These are phyloP conservation scores for Coelastrella sp. DNA, from an alignment of 139 green algal genomes.

Conservation along the genomic window DNA sequence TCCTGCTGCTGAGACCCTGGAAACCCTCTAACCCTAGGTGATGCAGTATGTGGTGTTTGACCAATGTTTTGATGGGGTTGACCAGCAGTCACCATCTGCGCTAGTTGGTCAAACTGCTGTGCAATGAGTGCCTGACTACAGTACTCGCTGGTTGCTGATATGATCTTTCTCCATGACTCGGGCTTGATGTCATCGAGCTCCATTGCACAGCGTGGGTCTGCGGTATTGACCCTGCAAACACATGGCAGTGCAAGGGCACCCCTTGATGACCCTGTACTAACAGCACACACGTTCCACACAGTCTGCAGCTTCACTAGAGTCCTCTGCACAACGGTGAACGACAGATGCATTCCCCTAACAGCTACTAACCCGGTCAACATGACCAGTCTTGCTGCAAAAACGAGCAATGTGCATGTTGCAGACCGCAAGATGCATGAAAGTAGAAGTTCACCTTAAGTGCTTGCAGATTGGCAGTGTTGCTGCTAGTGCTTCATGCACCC, in stretches of 20 bases:
- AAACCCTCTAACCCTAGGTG: not conserved
- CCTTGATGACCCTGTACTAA: too few relatives aligned
- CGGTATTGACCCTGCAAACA: slow-evolving; percentile 73
- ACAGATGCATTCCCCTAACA: too few relatives aligned
- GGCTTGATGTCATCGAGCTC: slow-evolving; percentile 87
- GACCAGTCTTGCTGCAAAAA: too few relatives aligned
- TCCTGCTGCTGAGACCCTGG: not conserved
- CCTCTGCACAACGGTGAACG: too few relatives aligned
- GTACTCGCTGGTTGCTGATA: slow-evolving; percentile 83
- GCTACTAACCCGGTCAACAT: too few relatives aligned
- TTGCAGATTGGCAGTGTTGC: slow-evolving; percentile 68
- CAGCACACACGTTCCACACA: not conserved
- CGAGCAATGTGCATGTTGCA: not conserved
- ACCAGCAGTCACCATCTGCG: slow-evolving; percentile 50
- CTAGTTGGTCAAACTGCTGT: slow-evolving; percentile 63
- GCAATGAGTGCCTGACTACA: slow-evolving; percentile 59
- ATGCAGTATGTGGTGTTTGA: not conserved
- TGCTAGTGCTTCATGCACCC: slow-evolving; percentile 77
- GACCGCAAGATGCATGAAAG: not conserved
- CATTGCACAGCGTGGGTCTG: slow-evolving; percentile 82
- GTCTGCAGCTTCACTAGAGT: not conserved
- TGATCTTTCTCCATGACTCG: slow-evolving; percentile 67
- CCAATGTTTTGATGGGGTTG: not conserved
- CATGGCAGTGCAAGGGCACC: too few relatives aligned
- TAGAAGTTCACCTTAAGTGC: slow-evolving; percentile 77